Evolutionary conservation across 129 eudicot genomes (phyloP), one percentile per base, ranked within the genome.

Genomic region (Flaveria bidentis): DNA sequence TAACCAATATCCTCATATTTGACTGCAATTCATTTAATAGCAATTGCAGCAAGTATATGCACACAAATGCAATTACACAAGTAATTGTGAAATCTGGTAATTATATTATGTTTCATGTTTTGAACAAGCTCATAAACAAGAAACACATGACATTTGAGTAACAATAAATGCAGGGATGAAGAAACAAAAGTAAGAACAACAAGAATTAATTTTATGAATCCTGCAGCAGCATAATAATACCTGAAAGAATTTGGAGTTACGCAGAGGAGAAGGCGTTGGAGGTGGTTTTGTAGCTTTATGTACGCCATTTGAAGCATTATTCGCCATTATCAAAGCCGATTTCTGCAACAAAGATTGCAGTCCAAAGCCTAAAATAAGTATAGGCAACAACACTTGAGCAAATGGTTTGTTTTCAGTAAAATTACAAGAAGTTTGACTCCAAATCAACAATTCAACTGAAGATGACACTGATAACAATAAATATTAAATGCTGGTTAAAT

Each of bases 1-100:
- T 92, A 69, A 92, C 88, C 83, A 92, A 80, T 78, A 92, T 92
- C 81, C 98, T 88, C 98, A 92, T 89, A 78, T 92, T 92, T 58
- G 98, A 83, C 98, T 92, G 93, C 52, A 78, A 72, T 61, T 72
- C 52, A 57, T 18, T 25, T 6, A 10, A 46, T 13, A 67, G 12
- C 25, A 53, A 45, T 53, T 47, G 18, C 33, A 16, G 28, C 26
- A 71, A 47, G 16, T 13, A 69, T 51, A 81, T 53, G 67, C 10
- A 49, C 71, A 39, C 71, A n/a, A n/a, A 66, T 51, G 13, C 17
- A 51, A 36, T 51, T 55, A n/a, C 17, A 75, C 56, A 62, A 76
- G 15, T 55, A 12, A 17, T 39, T 75, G 71, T 60, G 45, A 33
- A 23, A 14, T 71, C 20, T 15, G 39, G 7, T 7, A 49, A 26